phyloP scores from a whole-genome alignment of 202 grass and related monocot species.

The Setaria italica region DNA sequence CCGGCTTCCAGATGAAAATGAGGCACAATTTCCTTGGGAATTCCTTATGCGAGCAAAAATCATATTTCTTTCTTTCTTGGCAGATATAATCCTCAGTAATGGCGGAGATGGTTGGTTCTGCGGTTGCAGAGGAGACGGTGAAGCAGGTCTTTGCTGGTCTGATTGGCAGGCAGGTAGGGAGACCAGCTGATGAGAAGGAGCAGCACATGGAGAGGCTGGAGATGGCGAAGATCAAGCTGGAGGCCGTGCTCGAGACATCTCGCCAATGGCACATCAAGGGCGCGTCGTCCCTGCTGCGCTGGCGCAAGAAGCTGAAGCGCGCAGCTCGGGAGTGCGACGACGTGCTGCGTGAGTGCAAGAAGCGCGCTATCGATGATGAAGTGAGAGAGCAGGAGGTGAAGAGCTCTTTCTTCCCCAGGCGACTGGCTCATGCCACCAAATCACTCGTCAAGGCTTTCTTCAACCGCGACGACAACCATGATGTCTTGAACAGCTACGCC shows the following conservation, averaged over 20 bases:
- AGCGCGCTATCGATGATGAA: neutral
- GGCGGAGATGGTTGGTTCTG: neutral
- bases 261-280: conserved; percentile 3
- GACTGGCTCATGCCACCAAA: neutral
- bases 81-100: neutral
- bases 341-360: neutral
- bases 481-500: neutral
- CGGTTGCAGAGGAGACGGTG: neutral
- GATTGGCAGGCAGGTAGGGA: neutral
- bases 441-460: neutral
- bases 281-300: neutral
- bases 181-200: neutral
- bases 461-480: neutral
- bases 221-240: conserved; percentile 40
- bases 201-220: conserved; percentile 35
- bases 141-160: neutral
- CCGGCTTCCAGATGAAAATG: too few species aligned
- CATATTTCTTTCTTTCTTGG: too few species aligned
- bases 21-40: too few species aligned
- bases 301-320: neutral
- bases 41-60: too few species aligned
- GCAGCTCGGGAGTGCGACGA: neutral
- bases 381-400: neutral
- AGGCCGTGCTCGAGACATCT: conserved; percentile 20
- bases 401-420: neutral